Base-by-base conservation (phyloP, 805 yeast genomes). In the Saccharomycopsis javanensis region DNA sequence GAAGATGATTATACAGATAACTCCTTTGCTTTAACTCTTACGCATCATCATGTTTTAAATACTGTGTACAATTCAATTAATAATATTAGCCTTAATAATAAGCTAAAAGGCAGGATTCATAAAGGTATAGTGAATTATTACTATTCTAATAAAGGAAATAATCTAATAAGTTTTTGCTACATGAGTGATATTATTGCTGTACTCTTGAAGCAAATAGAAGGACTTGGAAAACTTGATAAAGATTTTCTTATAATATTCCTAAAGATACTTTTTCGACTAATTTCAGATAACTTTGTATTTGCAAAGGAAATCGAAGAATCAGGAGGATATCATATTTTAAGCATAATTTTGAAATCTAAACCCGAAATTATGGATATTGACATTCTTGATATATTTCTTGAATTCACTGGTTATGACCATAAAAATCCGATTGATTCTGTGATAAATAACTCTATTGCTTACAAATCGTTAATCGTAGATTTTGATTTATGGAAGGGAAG, bases 261-360 rank as follows among this genome's bases (percentile, higher is more conserved):
- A 5, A 66, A 70, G 1, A 57, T 79, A 0, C 67, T 83, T 2
- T 72, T 83, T 33, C 65, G 66, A 13, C 51, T 79, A 0, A 65
- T 83, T 10, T 66, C 71, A n/a, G 69, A 71, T 31, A 75, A 79
- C 59, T 75, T 83, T 77, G 71, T 82, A 45, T 69, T 77, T 55
- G 67, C 73, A 30, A 76, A 77, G 52, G 88, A 83, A 59, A 79
- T 85, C 64, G 88, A 83, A 62, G 71, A 75, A 16, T 71, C 73
- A 2, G 78, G 77, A 61, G 90, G 90, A 0, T 86, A 81, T 63
- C 80, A 80, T 27, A 74, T 83, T 2, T 65, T 86, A 1, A 76
- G 79, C 0, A 76, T 83, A 0, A 64, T 86, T 7, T 63, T 85
- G 28, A 78, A 76, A 81, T 80, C 64, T 60, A 65, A 64, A 4